Conservation (phyloP, 345 rosid species). For the Citrus sinensis region DVS_A1.0 CM039163.1:36146001-36146500, state of each 20-base stretch:
- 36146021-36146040: background rate
- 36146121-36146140: background rate
- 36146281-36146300: background rate
- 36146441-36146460: background rate
- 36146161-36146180: background rate
- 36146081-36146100: background rate
- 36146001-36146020: background rate
- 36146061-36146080: background rate
- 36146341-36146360: background rate
- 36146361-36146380: background rate
- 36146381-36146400: background rate
- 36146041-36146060: background rate
- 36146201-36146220: background rate
- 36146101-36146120: background rate
- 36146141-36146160: background rate
- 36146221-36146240: background rate
- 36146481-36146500: slow-evolving; percentile 5
- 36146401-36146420: background rate
- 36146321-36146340: background rate
- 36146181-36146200: background rate
- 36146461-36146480: slow-evolving; percentile 6
- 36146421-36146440: background rate
- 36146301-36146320: background rate
- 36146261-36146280: background rate
- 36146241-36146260: background rate